Conservation (phyloP, 331 rosid genomes). For the Acacia pycnantha region DNA sequence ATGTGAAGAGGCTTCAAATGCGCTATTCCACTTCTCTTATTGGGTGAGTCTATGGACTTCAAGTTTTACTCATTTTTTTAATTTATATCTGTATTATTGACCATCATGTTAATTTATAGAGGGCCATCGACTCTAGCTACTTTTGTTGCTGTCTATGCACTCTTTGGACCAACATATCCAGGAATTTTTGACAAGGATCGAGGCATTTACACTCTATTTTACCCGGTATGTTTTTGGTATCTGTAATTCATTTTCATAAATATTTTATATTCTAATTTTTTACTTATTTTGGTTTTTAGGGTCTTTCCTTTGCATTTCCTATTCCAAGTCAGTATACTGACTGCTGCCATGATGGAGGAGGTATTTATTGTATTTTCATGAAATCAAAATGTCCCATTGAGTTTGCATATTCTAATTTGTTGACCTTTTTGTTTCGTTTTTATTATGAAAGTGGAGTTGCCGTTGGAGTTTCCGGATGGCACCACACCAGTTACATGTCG, state of each 20-base stretch:
- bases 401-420: constrained; percentile 28
- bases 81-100: background rate
- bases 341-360: constrained; percentile 88
- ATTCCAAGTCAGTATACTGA: constrained; percentile 91
- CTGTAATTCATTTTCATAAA: constrained; percentile 5
- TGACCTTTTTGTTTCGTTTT: constrained; percentile 28
- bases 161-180: constrained; percentile 94
- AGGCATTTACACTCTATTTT: constrained; percentile 87
- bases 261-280: constrained; percentile 1
- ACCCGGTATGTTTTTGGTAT: constrained; percentile 63
- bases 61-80: constrained; percentile 9
- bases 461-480: constrained; percentile 98
- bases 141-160: constrained; percentile 88
- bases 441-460: constrained; percentile 68
- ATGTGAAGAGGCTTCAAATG: constrained; percentile 95
- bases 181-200: constrained; percentile 84
- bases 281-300: constrained; percentile 48
- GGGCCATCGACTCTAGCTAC: constrained; percentile 90
- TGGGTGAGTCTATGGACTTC: constrained; percentile 61
- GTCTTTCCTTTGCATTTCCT: constrained; percentile 97
- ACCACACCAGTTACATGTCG: constrained; percentile 98
- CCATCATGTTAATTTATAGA: constrained; percentile 42
- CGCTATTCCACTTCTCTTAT: constrained; percentile 82
- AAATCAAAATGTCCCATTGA: background rate
- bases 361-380: constrained; percentile 39